phyloP scores from a whole-genome alignment of 2,329 filamentous ascomycete genomes.

The Alternaria triticimaculans region DNA sequence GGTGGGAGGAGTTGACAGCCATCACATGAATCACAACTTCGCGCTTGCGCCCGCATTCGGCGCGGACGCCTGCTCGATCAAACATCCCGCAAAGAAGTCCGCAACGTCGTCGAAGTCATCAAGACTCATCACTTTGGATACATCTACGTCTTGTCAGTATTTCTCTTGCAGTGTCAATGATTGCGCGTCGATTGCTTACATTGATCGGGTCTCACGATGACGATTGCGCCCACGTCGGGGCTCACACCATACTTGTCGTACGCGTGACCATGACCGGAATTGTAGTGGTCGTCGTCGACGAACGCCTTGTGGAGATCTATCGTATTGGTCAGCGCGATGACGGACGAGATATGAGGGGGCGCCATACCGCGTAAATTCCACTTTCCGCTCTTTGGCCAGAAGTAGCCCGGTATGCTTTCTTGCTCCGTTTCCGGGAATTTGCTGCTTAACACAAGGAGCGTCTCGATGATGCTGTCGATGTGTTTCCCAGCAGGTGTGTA shows the following conservation, averaged over 20 bases:
- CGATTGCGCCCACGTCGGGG: conserved; percentile 42
- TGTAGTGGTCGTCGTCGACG: conserved; percentile 65
- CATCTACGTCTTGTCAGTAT: conserved; percentile 27
- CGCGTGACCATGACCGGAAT: conserved; percentile 63
- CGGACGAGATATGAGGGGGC: neutral
- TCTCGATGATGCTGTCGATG: conserved; percentile 64
- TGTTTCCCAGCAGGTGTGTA: conserved; percentile 55
- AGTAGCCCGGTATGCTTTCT: conserved; percentile 61
- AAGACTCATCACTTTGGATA: conserved; percentile 34
- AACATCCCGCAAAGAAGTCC: conserved; percentile 32
- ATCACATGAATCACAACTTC: neutral
- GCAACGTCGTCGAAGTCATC: conserved; percentile 29
- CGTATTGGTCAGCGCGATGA: neutral
- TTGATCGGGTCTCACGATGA: conserved; percentile 67
- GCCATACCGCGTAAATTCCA: conserved; percentile 60
- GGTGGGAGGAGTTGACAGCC: neutral
- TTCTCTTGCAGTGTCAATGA: too few relatives aligned
- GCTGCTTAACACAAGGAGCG: conserved; percentile 61
- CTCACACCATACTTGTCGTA: conserved; percentile 65
- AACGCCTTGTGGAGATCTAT: conserved; percentile 66
- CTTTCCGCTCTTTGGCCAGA: conserved; percentile 63
- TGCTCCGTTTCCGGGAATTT: conserved; percentile 58
- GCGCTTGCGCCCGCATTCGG: neutral
- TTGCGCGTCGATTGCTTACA: neutral
- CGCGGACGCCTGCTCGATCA: neutral